A percentile compares a stretch with the other conserved stretches of the same genome.
These are phyloP conservation scores for Protomyces macrosporus DNA, from an alignment of 1,139 yeast species.

Conservation along the genomic window DNA sequence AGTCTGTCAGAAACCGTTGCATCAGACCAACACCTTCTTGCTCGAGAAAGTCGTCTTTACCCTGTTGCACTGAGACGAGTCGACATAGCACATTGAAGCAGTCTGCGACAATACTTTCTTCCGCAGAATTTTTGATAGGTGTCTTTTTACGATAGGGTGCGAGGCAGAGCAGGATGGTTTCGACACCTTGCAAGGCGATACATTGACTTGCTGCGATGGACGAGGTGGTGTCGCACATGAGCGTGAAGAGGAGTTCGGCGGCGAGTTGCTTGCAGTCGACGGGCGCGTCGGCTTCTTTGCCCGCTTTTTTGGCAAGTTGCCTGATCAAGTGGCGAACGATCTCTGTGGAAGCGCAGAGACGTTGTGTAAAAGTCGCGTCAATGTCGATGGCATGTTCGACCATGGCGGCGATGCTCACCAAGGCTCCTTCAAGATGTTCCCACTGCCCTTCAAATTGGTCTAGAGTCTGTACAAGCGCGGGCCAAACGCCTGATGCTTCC, in stretches of 20 bases:
- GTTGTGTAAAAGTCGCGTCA: conserved; percentile 26
- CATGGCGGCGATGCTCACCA: conserved; percentile 18
- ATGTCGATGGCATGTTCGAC: conserved; percentile 31
- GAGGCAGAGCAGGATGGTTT: conserved; percentile 31
- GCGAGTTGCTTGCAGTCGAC: conserved; percentile 31
- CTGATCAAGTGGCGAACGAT: too few species aligned
- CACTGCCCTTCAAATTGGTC: conserved; percentile 30
- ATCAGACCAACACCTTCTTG: conserved; percentile 40
- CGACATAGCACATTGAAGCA: conserved; percentile 33
- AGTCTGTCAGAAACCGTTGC: conserved; percentile 33
- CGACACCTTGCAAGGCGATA: conserved; percentile 31
- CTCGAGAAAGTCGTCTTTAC: conserved; percentile 35
- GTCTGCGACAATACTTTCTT: conserved; percentile 35
- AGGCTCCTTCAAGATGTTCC: conserved; percentile 26
- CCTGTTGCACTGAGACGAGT: conserved; percentile 31
- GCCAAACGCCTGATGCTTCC: conserved; percentile 20
- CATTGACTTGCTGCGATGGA: conserved; percentile 2
- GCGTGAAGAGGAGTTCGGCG: conserved; percentile 35
- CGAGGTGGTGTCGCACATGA: conserved; percentile 28
- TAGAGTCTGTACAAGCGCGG: conserved; percentile 29
- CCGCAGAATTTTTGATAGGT: conserved; percentile 33
- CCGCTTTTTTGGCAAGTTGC: too few species aligned
- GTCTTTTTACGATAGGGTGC: conserved; percentile 32
- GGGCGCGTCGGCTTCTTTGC: too few species aligned
- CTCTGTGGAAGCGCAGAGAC: conserved; percentile 25